Base-by-base conservation (phyloP, 1,284 basidiomycete genomes). In the Pisolithus thermaeus region DNA sequence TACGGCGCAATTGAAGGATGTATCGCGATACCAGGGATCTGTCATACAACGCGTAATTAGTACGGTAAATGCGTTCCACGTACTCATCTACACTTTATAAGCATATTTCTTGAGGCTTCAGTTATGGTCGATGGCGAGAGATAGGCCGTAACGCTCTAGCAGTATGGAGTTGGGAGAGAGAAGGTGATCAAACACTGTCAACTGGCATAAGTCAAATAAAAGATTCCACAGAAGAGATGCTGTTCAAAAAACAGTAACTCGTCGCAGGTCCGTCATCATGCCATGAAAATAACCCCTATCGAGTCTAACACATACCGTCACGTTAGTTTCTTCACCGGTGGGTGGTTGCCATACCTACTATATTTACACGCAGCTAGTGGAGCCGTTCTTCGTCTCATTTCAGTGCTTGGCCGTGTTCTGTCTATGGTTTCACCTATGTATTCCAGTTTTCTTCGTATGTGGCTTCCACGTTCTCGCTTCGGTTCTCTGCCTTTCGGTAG, bases 11-110 rank as follows among this genome's bases (percentile, higher is more conserved):
- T 20, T 20, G 18, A 20, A 20, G 78, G 35, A 97, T 73, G 70
- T 91, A 88, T 66, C 81, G 79, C 40, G 91, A 91, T 3, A 87
- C 61, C 30, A 89, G 59, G 3, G 90, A 92, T 66, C 88, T 91
- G 55, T 7, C 25, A 18, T 44, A 11, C 32, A 7, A 28, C 51
- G 18, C 40, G 46, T 20, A 20, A 20, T 38, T 28, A 35, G 30
- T 36, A 1, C 25, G 6, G 25, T 11, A 50, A 28, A n/a, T 40
- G 32, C 14, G 48, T 46, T 46, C 48, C 25, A 73, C 80, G 57
- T 52, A 86, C 86, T 84, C 82, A 66, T 89, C 86, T 27, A 86
- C 78, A 35, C 78, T 79, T 80, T 84, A 63, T 88, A 88, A 28
- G 76, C 64, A 61, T 89, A 88, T 58, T 78, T 81, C 62, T 78